These are phyloP conservation scores for Leptodontidium sp. DNA, from an alignment of 2,329 filamentous ascomycete genomes.

Conservation along the genomic window DNA sequence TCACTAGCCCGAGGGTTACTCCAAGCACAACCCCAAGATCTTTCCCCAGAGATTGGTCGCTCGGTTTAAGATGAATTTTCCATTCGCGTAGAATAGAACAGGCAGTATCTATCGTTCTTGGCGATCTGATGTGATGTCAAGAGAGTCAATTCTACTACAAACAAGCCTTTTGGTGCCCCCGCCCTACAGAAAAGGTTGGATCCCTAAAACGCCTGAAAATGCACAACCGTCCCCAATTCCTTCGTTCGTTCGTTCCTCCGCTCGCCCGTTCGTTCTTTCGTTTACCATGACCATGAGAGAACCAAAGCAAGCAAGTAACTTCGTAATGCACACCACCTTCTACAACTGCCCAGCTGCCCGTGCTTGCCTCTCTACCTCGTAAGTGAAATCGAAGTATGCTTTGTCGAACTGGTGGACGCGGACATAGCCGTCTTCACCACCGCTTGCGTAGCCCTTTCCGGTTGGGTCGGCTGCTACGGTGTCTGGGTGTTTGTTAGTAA, in stretches of 20 bases:
- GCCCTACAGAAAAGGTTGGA: conserved; percentile 5
- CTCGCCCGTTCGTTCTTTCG: not conserved
- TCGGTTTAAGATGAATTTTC: not conserved
- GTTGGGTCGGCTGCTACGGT: conserved; percentile 93
- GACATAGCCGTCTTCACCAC: conserved; percentile 98
- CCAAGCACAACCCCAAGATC: no score
- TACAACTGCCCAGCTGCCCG: conserved; percentile 42
- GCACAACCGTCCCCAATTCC: conserved; percentile 13
- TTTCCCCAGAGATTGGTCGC: no score
- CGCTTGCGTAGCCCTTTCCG: conserved; percentile 91
- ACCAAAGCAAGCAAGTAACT: not conserved
- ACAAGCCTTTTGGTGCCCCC: conserved; percentile 26
- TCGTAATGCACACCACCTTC: conserved; percentile 18
- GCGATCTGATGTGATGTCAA: not conserved
- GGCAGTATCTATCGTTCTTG: not conserved
- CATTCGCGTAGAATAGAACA: conserved; percentile 12
- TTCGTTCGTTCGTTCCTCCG: not conserved
- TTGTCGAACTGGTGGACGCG: conserved; percentile 99
- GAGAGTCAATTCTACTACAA: conserved; percentile 21
- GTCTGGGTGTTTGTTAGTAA: conserved; percentile 52
- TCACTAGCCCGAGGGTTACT: no score
- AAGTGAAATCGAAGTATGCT: conserved; percentile 97
- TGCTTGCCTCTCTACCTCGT: conserved; percentile 92
- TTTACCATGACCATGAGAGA: not conserved
- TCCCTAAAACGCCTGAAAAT: conserved; percentile 26